Conservation (phyloP, 225 moss, liverwort and hornwort genomes). For the Bryum argenteum region DNA sequence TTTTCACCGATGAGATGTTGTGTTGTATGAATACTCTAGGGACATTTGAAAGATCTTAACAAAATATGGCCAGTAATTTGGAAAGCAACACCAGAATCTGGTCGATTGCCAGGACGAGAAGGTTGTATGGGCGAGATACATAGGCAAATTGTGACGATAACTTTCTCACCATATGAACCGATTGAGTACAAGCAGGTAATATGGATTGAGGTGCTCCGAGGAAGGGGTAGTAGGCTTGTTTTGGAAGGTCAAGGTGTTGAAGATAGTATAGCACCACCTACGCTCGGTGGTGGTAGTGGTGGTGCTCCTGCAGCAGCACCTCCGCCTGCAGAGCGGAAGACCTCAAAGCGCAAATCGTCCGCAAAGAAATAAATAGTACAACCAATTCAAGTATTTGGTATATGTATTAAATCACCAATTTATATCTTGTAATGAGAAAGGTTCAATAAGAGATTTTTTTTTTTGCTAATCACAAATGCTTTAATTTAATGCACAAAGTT, state of each 20-base stretch:
- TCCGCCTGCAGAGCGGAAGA: neutral
- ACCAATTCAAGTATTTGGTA: too few species aligned
- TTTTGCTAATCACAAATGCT: too few species aligned
- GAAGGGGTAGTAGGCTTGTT: conserved; percentile 47
- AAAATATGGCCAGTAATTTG: conserved; percentile 58
- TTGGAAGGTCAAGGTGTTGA: conserved; percentile 45
- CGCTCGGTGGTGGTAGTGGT: neutral
- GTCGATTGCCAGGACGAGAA: conserved; percentile 39
- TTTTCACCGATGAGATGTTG: too few species aligned
- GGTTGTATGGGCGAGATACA: conserved; percentile 36
- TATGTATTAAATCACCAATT: too few species aligned
- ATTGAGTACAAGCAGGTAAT: conserved; percentile 38
- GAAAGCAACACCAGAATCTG: conserved; percentile 50
- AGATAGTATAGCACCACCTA: neutral
- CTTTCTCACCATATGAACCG: conserved; percentile 49
- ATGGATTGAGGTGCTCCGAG: conserved; percentile 44
- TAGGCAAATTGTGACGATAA: conserved; percentile 49
- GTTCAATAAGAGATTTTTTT: too few species aligned
- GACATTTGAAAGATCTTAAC: conserved; percentile 44
- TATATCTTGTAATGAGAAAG: too few species aligned
- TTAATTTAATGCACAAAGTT: too few species aligned
- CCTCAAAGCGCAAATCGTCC: neutral
- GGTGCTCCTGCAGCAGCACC: accelerated
- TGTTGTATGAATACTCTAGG: neutral
- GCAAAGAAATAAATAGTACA: neutral